Base-by-base conservation (phyloP, 176 grass and related monocot genomes). In the Raddia guianensis region DNA sequence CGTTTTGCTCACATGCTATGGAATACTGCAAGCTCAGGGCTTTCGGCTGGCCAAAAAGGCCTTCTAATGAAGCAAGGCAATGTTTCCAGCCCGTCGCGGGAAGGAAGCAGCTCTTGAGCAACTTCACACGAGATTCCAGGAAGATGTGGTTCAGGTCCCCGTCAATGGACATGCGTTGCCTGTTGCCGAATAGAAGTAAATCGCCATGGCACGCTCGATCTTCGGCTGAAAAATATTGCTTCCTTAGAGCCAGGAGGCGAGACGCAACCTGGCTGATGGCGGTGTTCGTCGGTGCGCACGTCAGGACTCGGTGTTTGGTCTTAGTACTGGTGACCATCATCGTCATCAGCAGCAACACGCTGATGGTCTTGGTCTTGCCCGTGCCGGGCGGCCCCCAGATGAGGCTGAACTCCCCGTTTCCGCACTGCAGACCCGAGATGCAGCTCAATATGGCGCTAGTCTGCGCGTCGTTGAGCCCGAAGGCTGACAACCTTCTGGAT, bases 361-460 rank as follows among this genome's bases (percentile, higher is more conserved):
- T 86, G 37, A 92, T 86, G 2, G 87, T 97, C 81, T 97, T 93
- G 21, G 93, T 97, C 77, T 93, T 97, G 54, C 90, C 93, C 9
- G 93, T 93, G 12, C 90, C 88, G 0, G 93, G 93, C 21, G 90
- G 90, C 3, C 93, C 93, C 90, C 88, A 97, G 21, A 97, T 93
- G 20, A 93, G 85, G 43, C 87, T 89, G 21, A 92, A 78, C 19
- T 47, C 48, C 6, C 6, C 42, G 8, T 54, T 35, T 2, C 21
- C 8, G 61, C 51, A 62, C 65, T 79, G 74, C 34, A 70, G 18
- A 12, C 85, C 88, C 47, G 83, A 82, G 13, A 93, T 43, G 73
- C 93, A 83, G 82, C 21, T 72, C 21, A 46, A 3, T 47, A 93
- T 45, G 44, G 93, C 88, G 16, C 43, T 62, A 4, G 49, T 8